Evolutionary conservation across 768 basidiomycete genomes (phyloP).

Genomic region (Pisolithus sp.): DNA sequence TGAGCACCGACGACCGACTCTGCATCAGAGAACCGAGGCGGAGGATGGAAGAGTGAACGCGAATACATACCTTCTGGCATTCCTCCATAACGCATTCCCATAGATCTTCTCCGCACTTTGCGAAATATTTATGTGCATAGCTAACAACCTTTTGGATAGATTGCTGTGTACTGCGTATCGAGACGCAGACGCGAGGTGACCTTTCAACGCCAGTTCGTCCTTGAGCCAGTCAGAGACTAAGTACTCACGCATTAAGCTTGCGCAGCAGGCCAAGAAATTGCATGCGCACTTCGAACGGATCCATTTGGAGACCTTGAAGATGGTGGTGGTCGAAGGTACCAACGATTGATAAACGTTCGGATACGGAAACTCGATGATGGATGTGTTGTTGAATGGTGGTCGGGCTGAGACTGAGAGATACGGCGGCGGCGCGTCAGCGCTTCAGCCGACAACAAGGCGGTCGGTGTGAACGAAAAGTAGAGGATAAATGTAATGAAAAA

Average conservation of each 20-base stretch:
- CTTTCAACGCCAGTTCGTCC: neutral
- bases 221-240: neutral
- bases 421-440: no score
- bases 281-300: conserved; percentile 69
- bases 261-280: conserved; percentile 60
- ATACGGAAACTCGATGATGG: no score
- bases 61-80: conserved; percentile 68
- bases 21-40: neutral
- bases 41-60: neutral
- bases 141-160: conserved; percentile 85
- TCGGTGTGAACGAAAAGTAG: no score
- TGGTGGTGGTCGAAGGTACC: no score
- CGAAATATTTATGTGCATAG: conserved; percentile 79
- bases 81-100: conserved; percentile 94
- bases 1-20: neutral
- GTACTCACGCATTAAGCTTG: conserved; percentile 59
- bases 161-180: conserved; percentile 59
- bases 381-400: no score
- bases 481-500: no score
- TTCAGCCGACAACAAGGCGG: no score
- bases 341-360: no score
- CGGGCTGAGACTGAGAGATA: no score
- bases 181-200: neutral
- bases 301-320: conserved; percentile 30
- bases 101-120: conserved; percentile 81